Base-by-base conservation (phyloP, 345 rosid species). In the Aethionema arabicum region DNA sequence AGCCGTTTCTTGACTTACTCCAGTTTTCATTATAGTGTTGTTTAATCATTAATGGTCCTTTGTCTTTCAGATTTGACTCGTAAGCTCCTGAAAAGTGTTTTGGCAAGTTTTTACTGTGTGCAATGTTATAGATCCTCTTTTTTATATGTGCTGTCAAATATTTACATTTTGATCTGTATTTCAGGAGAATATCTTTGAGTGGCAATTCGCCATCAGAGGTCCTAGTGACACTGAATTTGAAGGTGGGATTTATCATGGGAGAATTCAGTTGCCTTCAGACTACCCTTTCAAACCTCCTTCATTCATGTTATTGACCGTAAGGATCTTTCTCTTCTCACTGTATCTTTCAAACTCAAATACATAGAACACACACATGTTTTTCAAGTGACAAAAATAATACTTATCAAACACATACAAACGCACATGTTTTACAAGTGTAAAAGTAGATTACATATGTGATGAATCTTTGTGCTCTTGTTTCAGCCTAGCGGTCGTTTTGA, bases 401-500 rank as follows among this genome's bases (percentile, higher is more conserved):
- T n/a, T n/a, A n/a, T n/a, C n/a, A n/a, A n/a, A n/a, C n/a, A n/a
- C n/a, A 2, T 21, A 21, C 27, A 21, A 40, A 40, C 10, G n/a
- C 44, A 11, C 8, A 4, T 40, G 10, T 40, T 37, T 37, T 4
- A 6, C 29, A 11, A 27, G 7, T 43, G n/a, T 35, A 8, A 15
- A 11, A 44, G 4, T 13, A 51, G 10, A 5, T 1, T 10, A 3
- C 2, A 13, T 67, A 3, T 50, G 30, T 41, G 5, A 42, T 40
- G 27, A 43, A 7, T 33, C 0, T 32, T 21, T 60, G 3, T 30
- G 15, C 10, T 46, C 7, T 46, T 69, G 16, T 32, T 70, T 40
- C 82, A 93, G 99, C 96, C 97, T 7, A 93, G 86, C 73, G 97
- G 99, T 15, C 96, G 99, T 33, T 93, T 93, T 49, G 99, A 90